Percentiles rank a stretch among this genome's conserved stretches.
Conservation (phyloP, 2,329 filamentous ascomycete genomes). For the Colletotrichum sojae region DNA sequence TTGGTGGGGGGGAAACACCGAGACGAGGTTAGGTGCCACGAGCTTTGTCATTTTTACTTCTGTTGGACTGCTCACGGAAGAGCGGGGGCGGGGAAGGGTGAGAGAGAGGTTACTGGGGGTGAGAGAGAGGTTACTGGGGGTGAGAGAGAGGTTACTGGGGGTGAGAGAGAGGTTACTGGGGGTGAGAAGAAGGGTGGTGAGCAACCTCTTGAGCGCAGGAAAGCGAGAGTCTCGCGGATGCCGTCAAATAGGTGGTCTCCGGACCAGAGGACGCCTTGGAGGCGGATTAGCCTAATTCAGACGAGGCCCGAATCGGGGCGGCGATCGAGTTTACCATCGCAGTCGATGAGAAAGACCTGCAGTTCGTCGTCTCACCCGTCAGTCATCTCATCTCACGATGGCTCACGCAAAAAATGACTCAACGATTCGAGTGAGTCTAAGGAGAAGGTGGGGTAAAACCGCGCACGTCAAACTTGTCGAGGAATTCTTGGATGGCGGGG, state of each 20-base stretch:
- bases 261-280: conserved; percentile 92
- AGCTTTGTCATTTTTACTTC: background rate
- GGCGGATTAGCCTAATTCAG: conserved; percentile 16
- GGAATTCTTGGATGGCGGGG: conserved; percentile 83
- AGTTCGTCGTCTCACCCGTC: conserved; percentile 53
- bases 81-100: background rate
- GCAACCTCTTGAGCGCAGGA: conserved; percentile 84
- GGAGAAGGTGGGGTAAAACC: conserved; percentile 43
- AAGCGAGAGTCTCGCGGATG: conserved; percentile 85
- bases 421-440: conserved; percentile 12
- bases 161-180: conserved; percentile 29
- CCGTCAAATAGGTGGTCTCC: conserved; percentile 91
- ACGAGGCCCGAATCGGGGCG: conserved; percentile 10
- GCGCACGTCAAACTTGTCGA: conserved; percentile 93
- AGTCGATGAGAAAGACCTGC: conserved; percentile 90
- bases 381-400: conserved; percentile 28
- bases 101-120: conserved; percentile 12
- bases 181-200: conserved; percentile 39
- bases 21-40: conserved; percentile 22
- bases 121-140: conserved; percentile 19
- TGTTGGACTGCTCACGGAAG: background rate
- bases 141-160: conserved; percentile 32
- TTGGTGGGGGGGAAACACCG: conserved; percentile 8
- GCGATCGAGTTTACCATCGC: conserved; percentile 79
- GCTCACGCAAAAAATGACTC: conserved; percentile 34